Conservation (phyloP, 352 stramenopile genomes). For the Phytophthora sansomeana region DNA sequence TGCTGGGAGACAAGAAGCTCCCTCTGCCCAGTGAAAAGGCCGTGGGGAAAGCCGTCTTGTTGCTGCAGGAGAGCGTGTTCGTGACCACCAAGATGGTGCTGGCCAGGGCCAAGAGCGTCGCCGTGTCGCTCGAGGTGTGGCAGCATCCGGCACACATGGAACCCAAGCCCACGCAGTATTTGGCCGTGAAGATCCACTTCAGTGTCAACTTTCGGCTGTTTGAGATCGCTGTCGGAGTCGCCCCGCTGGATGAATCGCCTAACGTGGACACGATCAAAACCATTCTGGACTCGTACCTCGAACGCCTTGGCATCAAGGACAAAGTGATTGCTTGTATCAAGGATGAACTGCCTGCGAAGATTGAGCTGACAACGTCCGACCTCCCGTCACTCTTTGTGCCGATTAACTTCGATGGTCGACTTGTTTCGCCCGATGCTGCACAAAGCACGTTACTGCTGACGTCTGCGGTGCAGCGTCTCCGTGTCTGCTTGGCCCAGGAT, state of each 20-base stretch:
- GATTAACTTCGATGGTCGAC: constrained; percentile 64
- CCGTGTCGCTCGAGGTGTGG: constrained; percentile 77
- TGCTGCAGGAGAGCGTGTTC: constrained; percentile 78
- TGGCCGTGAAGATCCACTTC: constrained; percentile 80
- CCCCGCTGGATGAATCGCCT: constrained; percentile 47
- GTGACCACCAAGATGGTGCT: constrained; percentile 77
- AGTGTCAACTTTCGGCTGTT: constrained; percentile 80
- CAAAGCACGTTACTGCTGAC: constrained; percentile 64
- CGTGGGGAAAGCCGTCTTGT: constrained; percentile 65
- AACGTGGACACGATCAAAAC: constrained; percentile 54
- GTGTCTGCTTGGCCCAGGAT: constrained; percentile 57
- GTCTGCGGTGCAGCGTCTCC: constrained; percentile 66
- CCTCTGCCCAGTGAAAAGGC: constrained; percentile 63
- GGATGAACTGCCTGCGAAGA: constrained; percentile 56
- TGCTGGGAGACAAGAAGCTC: constrained; percentile 77
- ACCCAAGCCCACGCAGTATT: constrained; percentile 54
- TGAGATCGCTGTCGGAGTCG: constrained; percentile 67
- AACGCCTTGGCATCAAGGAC: constrained; percentile 74
- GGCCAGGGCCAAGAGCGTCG: constrained; percentile 59
- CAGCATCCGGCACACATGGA: constrained; percentile 44
- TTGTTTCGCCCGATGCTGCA: constrained; percentile 41
- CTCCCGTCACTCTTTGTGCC: constrained; percentile 64
- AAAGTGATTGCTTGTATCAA: constrained; percentile 75
- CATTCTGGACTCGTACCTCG: constrained; percentile 66
- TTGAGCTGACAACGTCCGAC: constrained; percentile 46